Base-by-base conservation (phyloP, 1,139 yeast genomes). In the Yamadazyma oceani region DNA sequence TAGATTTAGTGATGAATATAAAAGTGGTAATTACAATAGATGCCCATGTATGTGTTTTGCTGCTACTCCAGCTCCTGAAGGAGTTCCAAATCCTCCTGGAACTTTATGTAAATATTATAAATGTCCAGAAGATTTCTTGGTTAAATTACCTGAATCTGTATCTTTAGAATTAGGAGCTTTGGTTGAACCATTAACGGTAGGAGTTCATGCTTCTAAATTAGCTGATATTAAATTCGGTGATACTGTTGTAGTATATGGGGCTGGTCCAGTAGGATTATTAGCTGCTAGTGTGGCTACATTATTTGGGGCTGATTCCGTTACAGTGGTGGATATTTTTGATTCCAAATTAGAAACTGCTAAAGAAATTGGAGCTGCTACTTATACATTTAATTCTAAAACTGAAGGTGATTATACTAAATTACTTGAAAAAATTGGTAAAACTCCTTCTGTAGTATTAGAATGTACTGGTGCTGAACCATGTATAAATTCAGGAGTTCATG, bases 211-310 rank as follows among this genome's bases (percentile, higher is more conserved):
- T 4, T 73, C 82, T 43, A 84, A 81, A 58, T 71, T 80, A 41
- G 86, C 85, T n/a, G 73, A 72, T 23, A 68, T 85, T 39, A 71
- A 65, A 31, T 79, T 85, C 47, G 95, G 94, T 44, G 94, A 86
- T 45, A 69, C 75, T 10, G 86, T 83, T 17, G 81, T 82, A 28
- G 85, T 89, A 4, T 84, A 85, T 50, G 97, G 97, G 36, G 96
- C 96, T 22, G 97, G 97, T 10, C 96, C 97, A 8, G 92, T 89
- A 44, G 97, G 97, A 26, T 64, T 89, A 35, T 69, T 89, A 44
- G 72, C 83, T 36, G 95, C 95, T 25, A 78, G 85, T 29, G 83
- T 82, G 24, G 95, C 94, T 15, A 75, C 75, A 40, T 85, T 90
- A 11, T 85, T 84, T 49, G 97, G 97, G 26, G 95, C 96, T 5